Base-by-base conservation (phyloP, 306 rosid species). In the Lablab purpureus region DNA sequence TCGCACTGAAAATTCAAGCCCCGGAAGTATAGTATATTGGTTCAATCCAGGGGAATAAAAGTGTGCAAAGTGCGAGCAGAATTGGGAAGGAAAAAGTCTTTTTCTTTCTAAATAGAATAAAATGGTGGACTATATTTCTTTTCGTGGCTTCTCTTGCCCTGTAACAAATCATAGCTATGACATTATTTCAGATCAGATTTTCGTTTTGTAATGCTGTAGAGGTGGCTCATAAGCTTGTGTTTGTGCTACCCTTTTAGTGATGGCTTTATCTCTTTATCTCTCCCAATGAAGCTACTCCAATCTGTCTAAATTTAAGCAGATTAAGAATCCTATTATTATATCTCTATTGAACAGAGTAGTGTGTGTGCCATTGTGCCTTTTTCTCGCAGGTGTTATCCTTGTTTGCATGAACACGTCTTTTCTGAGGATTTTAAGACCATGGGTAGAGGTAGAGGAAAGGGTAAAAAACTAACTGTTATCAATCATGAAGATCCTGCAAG, bases 371-470 rank as follows among this genome's bases (percentile, higher is more conserved):
- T 79, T 52, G 52, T 76, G 14, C 51, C 47, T 18, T 79, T 74
- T 74, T 67, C 51, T 83, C 51, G 87, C 92, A 89, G 92, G 80
- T 70, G 71, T 73, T 63, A 74, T 73, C 74, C 78, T 71, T 68
- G 73, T 77, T 81, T 91, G 92, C 78, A 73, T 90, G 94, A 87
- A 43, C 80, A 54, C 58, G 56, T 55, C 55, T 64, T 76, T 83
- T 51, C 27, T 74, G 80, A 74, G 70, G 81, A 80, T 90, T 64
- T 76, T 84, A 60, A 73, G 81, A 85, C 32, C 56, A 89, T 89
- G 92, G 92, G 90, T 74, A 89, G 89, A 81, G 90, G 90, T 27
- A 89, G 90, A 89, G 88, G 92, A 82, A 89, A 87, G 83, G 92
- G 87, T 55, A 89, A 87, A 80, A 89, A 89, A 79, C 73, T 83